These are phyloP conservation scores for Metschnikowia rubicola DNA, from an alignment of 805 yeast genomes.

Conservation along the genomic window DNA sequence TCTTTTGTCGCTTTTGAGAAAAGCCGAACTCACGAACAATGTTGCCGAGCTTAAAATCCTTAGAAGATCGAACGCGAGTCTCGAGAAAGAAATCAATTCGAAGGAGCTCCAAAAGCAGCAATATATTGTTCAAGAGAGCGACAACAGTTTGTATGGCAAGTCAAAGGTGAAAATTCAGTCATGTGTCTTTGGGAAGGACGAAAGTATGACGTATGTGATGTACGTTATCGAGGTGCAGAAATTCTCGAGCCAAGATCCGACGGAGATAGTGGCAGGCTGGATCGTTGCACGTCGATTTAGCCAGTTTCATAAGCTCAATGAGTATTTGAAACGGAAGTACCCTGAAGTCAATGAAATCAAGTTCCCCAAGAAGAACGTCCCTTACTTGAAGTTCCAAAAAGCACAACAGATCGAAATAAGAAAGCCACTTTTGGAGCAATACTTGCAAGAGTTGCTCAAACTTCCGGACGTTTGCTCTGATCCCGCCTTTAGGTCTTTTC, in stretches of 20 bases:
- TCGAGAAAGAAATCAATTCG: slow-evolving; percentile 67
- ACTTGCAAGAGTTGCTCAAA: slow-evolving; percentile 53
- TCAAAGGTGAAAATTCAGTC: slow-evolving; percentile 53
- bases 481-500: slow-evolving; percentile 66
- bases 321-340: slow-evolving; percentile 53
- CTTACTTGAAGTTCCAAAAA: slow-evolving; percentile 68
- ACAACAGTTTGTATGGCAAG: slow-evolving; percentile 69
- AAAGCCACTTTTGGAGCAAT: slow-evolving; percentile 55
- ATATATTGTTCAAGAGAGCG: slow-evolving; percentile 76
- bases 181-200: slow-evolving; percentile 56
- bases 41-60: slow-evolving; percentile 64
- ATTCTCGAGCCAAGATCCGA: slow-evolving; percentile 36
- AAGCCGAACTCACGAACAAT: slow-evolving; percentile 84
- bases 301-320: slow-evolving; percentile 73
- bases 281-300: slow-evolving; percentile 85
- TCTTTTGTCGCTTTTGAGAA: slow-evolving; percentile 62
- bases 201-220: slow-evolving; percentile 44
- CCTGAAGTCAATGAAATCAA: slow-evolving; percentile 47
- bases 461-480: slow-evolving; percentile 73
- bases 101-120: slow-evolving; percentile 78
- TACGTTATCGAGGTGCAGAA: slow-evolving; percentile 78
- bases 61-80: slow-evolving; percentile 60
- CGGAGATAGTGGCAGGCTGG: slow-evolving; percentile 68
- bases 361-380: slow-evolving; percentile 59
- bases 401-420: slow-evolving; percentile 62